Percentiles rank a stretch among this genome's conserved stretches.
These are phyloP conservation scores for Zygoascus tannicola DNA, from an alignment of 805 yeast genomes.

Conservation along the genomic window DNA sequence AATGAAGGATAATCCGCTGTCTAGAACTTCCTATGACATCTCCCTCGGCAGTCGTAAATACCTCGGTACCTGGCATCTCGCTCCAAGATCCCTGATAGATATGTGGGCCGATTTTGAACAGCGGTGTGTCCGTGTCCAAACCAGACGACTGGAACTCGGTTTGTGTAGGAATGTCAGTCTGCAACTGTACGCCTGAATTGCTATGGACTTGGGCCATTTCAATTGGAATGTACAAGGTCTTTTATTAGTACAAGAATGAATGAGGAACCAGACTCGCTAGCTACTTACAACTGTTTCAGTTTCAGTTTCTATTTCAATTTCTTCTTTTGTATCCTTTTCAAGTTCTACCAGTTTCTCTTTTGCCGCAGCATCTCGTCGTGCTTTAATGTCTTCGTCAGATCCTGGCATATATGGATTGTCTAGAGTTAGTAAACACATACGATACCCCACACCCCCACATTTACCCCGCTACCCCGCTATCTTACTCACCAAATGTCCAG, in stretches of 20 bases:
- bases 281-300: slow-evolving; percentile 10
- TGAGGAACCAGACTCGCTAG: neutral
- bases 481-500: slow-evolving; percentile 63
- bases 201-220: slow-evolving; percentile 30
- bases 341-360: slow-evolving; percentile 9
- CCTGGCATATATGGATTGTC: slow-evolving; percentile 70
- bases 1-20: slow-evolving; percentile 19
- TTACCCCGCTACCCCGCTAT: no score
- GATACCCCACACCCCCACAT: no score
- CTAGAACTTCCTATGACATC: slow-evolving; percentile 20
- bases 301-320: neutral
- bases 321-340: neutral
- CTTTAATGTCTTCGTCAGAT: slow-evolving; percentile 65
- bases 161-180: slow-evolving; percentile 27
- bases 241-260: neutral
- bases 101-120: slow-evolving; percentile 47
- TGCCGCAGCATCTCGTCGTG: slow-evolving; percentile 15
- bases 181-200: neutral
- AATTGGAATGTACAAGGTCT: slow-evolving; percentile 44
- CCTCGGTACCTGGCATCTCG: slow-evolving; percentile 68
- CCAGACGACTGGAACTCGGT: slow-evolving; percentile 48
- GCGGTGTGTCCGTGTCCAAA: slow-evolving; percentile 44
- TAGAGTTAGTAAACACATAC: slow-evolving; percentile 5
- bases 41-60: slow-evolving; percentile 30
- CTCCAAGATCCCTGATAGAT: slow-evolving; percentile 72